Evolutionary conservation across 73 alveolate genomes (phyloP).

Genomic region (Stentor coeruleus): DNA sequence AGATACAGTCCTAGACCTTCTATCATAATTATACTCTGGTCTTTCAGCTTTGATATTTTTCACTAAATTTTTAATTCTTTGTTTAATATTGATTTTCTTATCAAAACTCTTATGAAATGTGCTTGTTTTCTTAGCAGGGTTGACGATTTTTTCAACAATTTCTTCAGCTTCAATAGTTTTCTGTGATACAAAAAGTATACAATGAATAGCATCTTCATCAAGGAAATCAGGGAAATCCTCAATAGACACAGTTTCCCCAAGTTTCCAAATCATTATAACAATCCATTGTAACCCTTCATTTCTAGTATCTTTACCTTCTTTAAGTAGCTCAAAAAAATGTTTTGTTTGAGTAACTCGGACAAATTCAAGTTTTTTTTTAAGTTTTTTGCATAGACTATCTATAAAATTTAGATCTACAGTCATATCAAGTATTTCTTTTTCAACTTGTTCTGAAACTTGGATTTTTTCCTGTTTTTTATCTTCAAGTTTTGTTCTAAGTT

Average conservation of each 20-base stretch:
- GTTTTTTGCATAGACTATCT: background rate
- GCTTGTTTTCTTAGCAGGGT: background rate
- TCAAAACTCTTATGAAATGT: background rate
- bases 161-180: background rate
- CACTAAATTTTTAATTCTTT: background rate
- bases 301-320: conserved; percentile 6
- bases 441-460: too few species aligned
- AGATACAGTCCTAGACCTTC: background rate
- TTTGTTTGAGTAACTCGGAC: background rate
- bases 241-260: background rate
- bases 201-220: background rate
- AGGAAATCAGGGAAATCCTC: background rate
- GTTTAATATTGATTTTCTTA: background rate
- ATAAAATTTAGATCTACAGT: too few species aligned
- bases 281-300: conserved; percentile 7
- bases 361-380: background rate
- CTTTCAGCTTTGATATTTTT: background rate
- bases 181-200: background rate
- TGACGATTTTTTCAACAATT: background rate
- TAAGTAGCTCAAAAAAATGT: background rate
- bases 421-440: too few species aligned
- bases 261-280: background rate
- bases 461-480: too few species aligned
- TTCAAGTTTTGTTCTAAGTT: too few species aligned
- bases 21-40: background rate